Conservation (phyloP, 805 yeast genomes). For the Blastobotrys peoriensis region DNA sequence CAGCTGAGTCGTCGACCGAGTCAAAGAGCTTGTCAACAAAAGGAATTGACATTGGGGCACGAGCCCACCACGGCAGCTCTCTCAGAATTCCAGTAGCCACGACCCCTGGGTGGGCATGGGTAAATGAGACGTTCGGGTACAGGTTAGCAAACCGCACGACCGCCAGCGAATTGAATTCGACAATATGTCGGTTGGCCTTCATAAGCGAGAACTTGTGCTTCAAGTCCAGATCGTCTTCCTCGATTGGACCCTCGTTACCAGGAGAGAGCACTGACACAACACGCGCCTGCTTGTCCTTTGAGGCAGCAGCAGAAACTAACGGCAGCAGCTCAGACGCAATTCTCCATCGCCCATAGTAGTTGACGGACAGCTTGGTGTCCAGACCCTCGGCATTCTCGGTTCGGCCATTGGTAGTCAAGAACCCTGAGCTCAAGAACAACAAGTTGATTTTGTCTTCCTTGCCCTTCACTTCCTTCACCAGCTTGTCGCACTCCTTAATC, state of each 20-base stretch:
- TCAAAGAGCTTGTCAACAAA: slow-evolving; percentile 9
- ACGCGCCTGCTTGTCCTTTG: slow-evolving; percentile 20
- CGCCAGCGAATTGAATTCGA: slow-evolving; percentile 20
- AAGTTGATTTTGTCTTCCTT: slow-evolving; percentile 20
- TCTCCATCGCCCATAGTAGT: slow-evolving; percentile 26
- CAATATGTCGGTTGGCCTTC: slow-evolving; percentile 13
- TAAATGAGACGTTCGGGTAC: slow-evolving; percentile 21
- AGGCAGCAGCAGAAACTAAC: slow-evolving; percentile 19
- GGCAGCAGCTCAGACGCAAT: slow-evolving; percentile 21
- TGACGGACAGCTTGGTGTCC: slow-evolving; percentile 23
- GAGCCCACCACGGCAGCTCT: slow-evolving; percentile 19
- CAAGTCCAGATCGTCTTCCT: slow-evolving; percentile 24
- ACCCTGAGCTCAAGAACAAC: slow-evolving; percentile 18
- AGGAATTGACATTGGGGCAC: slow-evolving; percentile 6
- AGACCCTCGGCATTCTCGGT: slow-evolving; percentile 25
- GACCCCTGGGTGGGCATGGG: slow-evolving; percentile 23
- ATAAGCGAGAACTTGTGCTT: slow-evolving; percentile 17
- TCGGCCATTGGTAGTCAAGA: slow-evolving; percentile 31
- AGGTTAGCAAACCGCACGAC: slow-evolving; percentile 14
- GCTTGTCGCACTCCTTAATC: slow-evolving; percentile 18
- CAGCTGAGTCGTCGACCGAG: slow-evolving; percentile 19
- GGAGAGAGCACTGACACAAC: slow-evolving; percentile 24
- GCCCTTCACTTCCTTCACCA: slow-evolving; percentile 9
- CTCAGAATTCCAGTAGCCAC: slow-evolving; percentile 19
- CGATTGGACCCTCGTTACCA: slow-evolving; percentile 17